Conservation (phyloP, 2,329 filamentous ascomycete species). For the Beauveria pseudobassiana region DNA sequence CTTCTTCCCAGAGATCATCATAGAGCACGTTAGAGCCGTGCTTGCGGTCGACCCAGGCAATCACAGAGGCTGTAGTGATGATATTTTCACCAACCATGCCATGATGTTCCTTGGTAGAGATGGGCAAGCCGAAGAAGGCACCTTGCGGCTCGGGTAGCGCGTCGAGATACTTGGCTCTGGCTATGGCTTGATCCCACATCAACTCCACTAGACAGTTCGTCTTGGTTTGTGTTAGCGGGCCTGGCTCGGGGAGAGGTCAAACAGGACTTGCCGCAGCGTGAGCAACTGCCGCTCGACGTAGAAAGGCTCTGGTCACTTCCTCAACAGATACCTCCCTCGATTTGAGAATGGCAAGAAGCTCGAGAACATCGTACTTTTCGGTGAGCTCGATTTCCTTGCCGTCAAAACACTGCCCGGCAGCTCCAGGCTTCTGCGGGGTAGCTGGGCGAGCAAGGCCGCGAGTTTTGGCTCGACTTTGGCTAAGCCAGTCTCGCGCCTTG, state of each 20-base stretch:
- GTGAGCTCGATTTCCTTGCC: conserved; percentile 22
- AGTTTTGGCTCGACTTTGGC: conserved; percentile 15
- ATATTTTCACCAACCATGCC: conserved; percentile 26
- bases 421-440: conserved; percentile 18
- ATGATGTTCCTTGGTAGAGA: conserved; percentile 29
- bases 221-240: conserved; percentile 13
- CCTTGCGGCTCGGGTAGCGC: conserved; percentile 25
- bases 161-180: conserved; percentile 25
- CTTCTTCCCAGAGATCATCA: conserved; percentile 22
- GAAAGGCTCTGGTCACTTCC: conserved; percentile 10
- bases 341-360: conserved; percentile 15
- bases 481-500: conserved; percentile 12
- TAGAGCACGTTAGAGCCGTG: conserved; percentile 27
- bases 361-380: conserved; percentile 18
- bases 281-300: conserved; percentile 10
- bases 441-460: conserved; percentile 8
- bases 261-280: conserved; percentile 8
- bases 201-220: conserved; percentile 28
- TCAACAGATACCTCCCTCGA: conserved; percentile 6
- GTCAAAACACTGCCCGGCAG: conserved; percentile 19
- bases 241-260: neutral
- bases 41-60: conserved; percentile 24
- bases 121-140: conserved; percentile 27
- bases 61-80: conserved; percentile 21
- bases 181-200: conserved; percentile 28